A percentile compares a stretch with the other conserved stretches of the same genome.
Evolutionary conservation across 1,139 yeast genomes (phyloP).

Genomic region (Debaryomycetaceae sp.): DNA sequence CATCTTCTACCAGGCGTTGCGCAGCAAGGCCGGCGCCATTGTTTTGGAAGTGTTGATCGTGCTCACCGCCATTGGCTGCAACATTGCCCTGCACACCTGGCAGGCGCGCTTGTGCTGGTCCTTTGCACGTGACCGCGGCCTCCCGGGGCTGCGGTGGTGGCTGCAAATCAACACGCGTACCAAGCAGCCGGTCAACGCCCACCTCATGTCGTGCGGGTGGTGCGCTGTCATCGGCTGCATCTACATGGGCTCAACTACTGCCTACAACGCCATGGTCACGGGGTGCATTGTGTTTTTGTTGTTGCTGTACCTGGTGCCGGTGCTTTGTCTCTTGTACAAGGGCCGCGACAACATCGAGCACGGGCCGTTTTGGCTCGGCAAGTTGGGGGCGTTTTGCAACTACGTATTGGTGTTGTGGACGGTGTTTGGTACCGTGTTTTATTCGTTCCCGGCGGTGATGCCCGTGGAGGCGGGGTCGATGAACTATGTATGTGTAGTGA

Average conservation of each 20-base stretch:
- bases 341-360: constrained; percentile 34
- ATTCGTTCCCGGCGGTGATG: constrained; percentile 41
- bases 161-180: constrained; percentile 24
- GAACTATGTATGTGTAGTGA: constrained; percentile 44
- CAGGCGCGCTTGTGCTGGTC: constrained; percentile 76
- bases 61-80: constrained; percentile 65
- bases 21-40: constrained; percentile 53
- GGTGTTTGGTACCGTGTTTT: constrained; percentile 36
- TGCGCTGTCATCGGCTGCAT: constrained; percentile 35
- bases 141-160: constrained; percentile 36
- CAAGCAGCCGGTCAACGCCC: constrained; percentile 35
- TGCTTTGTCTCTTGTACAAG: constrained; percentile 24
- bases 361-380: constrained; percentile 50
- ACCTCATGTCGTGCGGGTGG: constrained; percentile 32
- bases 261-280: constrained; percentile 37
- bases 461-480: constrained; percentile 41
- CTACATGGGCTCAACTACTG: constrained; percentile 40
- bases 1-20: constrained; percentile 55
- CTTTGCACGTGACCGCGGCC: constrained; percentile 60
- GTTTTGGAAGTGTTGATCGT: constrained; percentile 55
- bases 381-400: constrained; percentile 19
- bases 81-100: constrained; percentile 72
- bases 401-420: constrained; percentile 34
- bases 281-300: constrained; percentile 35
- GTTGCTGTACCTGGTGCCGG: constrained; percentile 33